Conservation (phyloP, 306 rosid genomes). For the Acmispon strigosus region DNA sequence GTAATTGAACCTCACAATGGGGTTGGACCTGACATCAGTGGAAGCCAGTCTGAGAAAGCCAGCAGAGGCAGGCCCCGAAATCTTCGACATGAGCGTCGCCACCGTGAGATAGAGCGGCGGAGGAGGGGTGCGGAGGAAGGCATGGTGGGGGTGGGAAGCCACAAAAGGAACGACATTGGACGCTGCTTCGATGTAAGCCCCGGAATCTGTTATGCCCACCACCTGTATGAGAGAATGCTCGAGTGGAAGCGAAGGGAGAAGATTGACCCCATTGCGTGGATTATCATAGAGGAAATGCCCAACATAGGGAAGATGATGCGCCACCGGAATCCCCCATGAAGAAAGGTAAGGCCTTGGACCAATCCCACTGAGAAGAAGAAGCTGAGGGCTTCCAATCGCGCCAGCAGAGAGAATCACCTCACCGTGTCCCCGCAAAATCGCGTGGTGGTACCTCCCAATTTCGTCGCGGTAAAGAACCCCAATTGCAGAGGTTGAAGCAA, state of each 20-base stretch:
- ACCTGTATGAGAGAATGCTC: constrained; percentile 87
- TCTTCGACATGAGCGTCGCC: constrained; percentile 76
- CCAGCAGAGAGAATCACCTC: constrained; percentile 78
- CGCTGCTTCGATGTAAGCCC: constrained; percentile 80
- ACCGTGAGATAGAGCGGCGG: constrained; percentile 58
- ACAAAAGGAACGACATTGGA: constrained; percentile 61
- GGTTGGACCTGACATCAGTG: constrained; percentile 46
- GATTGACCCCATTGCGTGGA: constrained; percentile 73
- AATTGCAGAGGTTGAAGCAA: constrained; percentile 27
- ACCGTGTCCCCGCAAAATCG: constrained; percentile 46
- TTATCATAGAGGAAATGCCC: constrained; percentile 80
- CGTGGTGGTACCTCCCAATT: constrained; percentile 51
- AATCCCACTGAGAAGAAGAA: constrained; percentile 72
- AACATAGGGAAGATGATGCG: constrained; percentile 61
- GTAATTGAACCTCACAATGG: constrained; percentile 78
- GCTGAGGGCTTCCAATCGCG: constrained; percentile 88
- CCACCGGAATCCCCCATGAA: constrained; percentile 71
- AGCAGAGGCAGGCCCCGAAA: constrained; percentile 50
- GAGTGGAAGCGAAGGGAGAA: constrained; percentile 61
- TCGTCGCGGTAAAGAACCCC: constrained; percentile 66
- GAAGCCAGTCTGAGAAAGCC: constrained; percentile 68
- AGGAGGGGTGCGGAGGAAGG: constrained; percentile 43
- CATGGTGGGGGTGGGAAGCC: constrained; percentile 31
- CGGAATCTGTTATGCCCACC: constrained; percentile 70
- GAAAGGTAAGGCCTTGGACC: constrained; percentile 75